Base-by-base conservation (phyloP, 2,329 filamentous ascomycete species). In the Fusarium sp. region DNA sequence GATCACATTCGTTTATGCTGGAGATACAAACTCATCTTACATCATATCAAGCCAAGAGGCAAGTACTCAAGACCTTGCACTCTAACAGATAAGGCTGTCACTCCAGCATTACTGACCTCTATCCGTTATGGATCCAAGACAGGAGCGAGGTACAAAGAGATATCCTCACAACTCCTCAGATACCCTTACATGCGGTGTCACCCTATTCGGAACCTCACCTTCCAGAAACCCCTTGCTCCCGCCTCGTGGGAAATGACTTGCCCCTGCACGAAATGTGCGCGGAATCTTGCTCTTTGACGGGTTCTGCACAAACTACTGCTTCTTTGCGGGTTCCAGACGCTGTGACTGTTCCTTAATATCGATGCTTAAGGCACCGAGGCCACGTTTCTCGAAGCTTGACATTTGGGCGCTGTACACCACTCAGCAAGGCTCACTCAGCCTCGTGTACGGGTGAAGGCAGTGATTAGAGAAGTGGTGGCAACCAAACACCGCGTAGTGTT, bases 351-450 rank as follows among this genome's bases (percentile, higher is more conserved):
- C 54, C 30, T 68, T n/a, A 30, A 56, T 65, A 59, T 74, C 50
- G 57, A 62, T 69, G 71, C 61, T 68, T 72, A 57, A 48, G 56
- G 50, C 64, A 52, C 61, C 43, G 54, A 65, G 67, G 70, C 74
- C 74, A 78, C 72, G 52, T 68, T 78, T 75, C 67, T 70, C 75
- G 66, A 77, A 69, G 62, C 60, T 67, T 67, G 54, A 39, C 60
- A 34, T 72, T 37, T 60, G 50, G 48, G 45, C 57, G 50, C 57
- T 34, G 34, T 67, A 35, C 48, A 35, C 37, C 74, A 52, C 60
- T 68, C 34, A 66, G 34, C 48, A 50, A 35, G 64, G 60, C 50
- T 59, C 34, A 32, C 45, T 56, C 27, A 39, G 34, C 45, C 30
- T 54, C 39, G 57, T 50, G 56, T 56, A 48, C n/a, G 68, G 58